These are phyloP conservation scores for Leucaena leucocephala DNA, from an alignment of 306 rosid species.

Conservation along the genomic window DNA sequence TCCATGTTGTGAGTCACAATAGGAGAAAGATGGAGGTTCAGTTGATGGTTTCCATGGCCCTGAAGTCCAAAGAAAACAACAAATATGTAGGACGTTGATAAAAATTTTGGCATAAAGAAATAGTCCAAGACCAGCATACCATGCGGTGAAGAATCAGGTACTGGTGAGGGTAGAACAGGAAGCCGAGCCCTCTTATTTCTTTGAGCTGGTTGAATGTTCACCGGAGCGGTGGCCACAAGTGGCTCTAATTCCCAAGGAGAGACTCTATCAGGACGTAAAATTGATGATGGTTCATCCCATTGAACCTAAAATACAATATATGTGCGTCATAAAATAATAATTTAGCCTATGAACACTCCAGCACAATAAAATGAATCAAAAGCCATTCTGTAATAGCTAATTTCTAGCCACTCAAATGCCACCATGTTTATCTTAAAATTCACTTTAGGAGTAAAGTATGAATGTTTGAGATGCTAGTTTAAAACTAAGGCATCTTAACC, in stretches of 20 bases:
- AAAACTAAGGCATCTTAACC: neutral
- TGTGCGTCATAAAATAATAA: neutral
- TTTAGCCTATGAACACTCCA: neutral
- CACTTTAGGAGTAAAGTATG: neutral
- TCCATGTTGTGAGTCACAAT: slow-evolving; percentile 57
- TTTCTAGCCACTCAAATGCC: neutral
- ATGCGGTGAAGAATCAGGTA: slow-evolving; percentile 52
- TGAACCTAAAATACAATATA: slow-evolving; percentile 57
- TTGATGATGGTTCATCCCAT: slow-evolving; percentile 83
- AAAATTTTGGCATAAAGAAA: neutral
- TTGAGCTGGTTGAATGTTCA: slow-evolving; percentile 53
- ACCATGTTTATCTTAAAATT: neutral
- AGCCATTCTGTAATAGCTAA: neutral
- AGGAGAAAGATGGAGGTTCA: slow-evolving; percentile 56
- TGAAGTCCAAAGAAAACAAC: slow-evolving; percentile 30
- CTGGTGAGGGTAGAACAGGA: slow-evolving; percentile 53
- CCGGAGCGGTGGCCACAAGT: slow-evolving; percentile 55
- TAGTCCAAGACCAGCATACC: slow-evolving; percentile 43
- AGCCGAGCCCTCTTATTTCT: slow-evolving; percentile 76
- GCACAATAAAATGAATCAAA: slow-evolving; percentile 3
- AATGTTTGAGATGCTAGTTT: neutral
- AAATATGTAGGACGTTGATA: slow-evolving; percentile 6
- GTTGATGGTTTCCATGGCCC: slow-evolving; percentile 64
- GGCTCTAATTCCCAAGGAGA: slow-evolving; percentile 89
- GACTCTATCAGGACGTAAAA: slow-evolving; percentile 73